phyloP scores from a whole-genome alignment of 2,329 filamentous ascomycete genomes.

The Microcyclospora tardicrescens region DNA sequence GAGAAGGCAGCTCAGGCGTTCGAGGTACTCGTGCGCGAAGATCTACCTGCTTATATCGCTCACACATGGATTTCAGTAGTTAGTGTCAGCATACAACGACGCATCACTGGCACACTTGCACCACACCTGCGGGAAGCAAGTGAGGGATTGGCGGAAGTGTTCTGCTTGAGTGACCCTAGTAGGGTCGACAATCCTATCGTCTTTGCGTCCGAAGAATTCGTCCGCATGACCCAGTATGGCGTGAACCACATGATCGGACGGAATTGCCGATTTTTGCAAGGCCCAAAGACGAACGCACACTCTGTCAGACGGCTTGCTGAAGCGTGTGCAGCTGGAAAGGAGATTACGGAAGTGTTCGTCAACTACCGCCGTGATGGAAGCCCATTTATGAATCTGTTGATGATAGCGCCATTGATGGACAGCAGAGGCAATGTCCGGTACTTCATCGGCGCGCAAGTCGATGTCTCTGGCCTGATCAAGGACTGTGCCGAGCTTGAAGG shows the following conservation, averaged over 20 bases:
- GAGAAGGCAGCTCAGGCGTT: conserved; percentile 54
- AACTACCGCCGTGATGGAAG: conserved; percentile 66
- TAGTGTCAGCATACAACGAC: conserved; percentile 53
- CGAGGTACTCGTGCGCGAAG: conserved; percentile 49
- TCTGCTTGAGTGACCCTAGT: conserved; percentile 63
- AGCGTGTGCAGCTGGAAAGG: conserved; percentile 48
- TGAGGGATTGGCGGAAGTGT: conserved; percentile 63
- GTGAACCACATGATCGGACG: conserved; percentile 60
- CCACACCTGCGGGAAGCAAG: conserved; percentile 53
- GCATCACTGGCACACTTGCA: conserved; percentile 55
- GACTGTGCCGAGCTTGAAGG: conserved; percentile 54
- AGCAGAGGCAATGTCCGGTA: conserved; percentile 54
- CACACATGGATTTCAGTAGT: conserved; percentile 56
- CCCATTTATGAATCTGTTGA: conserved; percentile 64
- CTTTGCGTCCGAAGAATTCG: conserved; percentile 65
- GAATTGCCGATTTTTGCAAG: conserved; percentile 69
- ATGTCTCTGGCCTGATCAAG: conserved; percentile 55
- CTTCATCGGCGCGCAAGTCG: conserved; percentile 60
- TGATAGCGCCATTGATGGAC: conserved; percentile 59
- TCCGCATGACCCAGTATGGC: conserved; percentile 62
- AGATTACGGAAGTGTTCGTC: conserved; percentile 60
- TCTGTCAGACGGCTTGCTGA: conserved; percentile 51
- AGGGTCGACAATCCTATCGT: conserved; percentile 63
- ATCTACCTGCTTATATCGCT: conserved; percentile 59
- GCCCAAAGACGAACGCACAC: conserved; percentile 53